Percentiles rank a stretch among this genome's conserved stretches.
These are phyloP conservation scores for Talaromyces sp. DNA, from an alignment of 2,329 filamentous ascomycete species.

Conservation along the genomic window DNA sequence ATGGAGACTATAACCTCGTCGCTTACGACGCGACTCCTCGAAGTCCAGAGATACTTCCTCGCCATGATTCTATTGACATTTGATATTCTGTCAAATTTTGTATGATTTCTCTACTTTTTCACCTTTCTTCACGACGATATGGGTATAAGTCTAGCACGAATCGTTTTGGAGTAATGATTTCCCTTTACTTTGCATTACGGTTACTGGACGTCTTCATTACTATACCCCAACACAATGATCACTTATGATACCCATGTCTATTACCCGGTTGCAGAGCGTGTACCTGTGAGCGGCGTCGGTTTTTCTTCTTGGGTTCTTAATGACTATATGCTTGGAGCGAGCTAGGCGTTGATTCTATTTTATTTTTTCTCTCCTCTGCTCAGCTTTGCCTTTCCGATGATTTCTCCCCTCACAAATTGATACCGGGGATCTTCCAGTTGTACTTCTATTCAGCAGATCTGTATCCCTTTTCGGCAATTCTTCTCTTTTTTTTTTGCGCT, in stretches of 20 bases:
- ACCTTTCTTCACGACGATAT: constrained; percentile 2
- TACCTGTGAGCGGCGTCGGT: constrained; percentile 1
- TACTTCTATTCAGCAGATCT: neutral
- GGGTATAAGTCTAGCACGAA: constrained; percentile 1
- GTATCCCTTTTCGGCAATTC: neutral
- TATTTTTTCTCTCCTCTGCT: neutral
- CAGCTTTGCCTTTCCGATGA: neutral
- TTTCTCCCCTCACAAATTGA: constrained; percentile 7
- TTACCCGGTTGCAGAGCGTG: constrained; percentile 4
- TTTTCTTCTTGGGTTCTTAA: neutral
- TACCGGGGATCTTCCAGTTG: neutral
- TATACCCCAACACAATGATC: constrained; percentile 7
- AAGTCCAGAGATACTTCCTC: neutral
- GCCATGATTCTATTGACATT: neutral
- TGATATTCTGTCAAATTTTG: neutral
- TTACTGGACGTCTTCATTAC: neutral
- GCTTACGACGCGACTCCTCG: neutral
- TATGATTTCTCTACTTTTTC: neutral
- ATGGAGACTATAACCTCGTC: constrained; percentile 35
- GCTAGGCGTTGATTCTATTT: neutral
- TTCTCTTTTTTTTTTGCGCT: neutral
- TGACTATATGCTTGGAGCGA: neutral
- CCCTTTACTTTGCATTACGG: constrained; percentile 8
- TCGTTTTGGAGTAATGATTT: constrained; percentile 10
- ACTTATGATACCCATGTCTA: constrained; percentile 13